Base-by-base conservation (phyloP, 2,329 filamentous ascomycete species). In the Xylariaceae sp. region DNA sequence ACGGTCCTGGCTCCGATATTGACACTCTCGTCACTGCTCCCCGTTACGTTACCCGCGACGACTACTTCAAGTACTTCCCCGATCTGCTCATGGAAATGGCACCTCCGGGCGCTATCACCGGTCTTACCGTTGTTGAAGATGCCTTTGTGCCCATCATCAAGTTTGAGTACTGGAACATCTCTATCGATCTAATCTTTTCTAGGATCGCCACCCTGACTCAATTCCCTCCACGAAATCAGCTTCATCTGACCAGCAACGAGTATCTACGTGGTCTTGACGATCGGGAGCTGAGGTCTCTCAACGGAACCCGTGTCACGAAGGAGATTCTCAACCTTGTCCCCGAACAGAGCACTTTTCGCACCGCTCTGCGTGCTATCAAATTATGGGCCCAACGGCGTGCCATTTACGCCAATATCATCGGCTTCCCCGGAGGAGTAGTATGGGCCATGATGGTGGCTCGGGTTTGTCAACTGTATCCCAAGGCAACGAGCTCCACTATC, bases 101-200 rank as follows among this genome's bases (percentile, higher is more conserved):
- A 1, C 85, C 88, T 7, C 78, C 85, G 44, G 89, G 87, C n/a
- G 82, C 92, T 60, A 90, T 97, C 67, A 88, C 89, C 61, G 90
- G 95, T 71, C 80, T 97, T 68, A 88, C 90, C 1, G 85, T 88
- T 0, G 94, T 99, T 44, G 88, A 88, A 52, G 93, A 96, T 70
- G 91, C 93, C 3, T 96, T 90, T 70, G 93, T 97, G 6, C 94
- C 94, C 52, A 96, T 99, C 72, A 97, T 99, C 78, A 97, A 97
- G 73, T 90, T 97, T 70, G 90, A 96, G 72, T 90, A 95, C 66
- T 86, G 83, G 55, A 90, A 88, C 53, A 95, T 99, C 72, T 94
- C 90, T 73, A 95, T 99, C 72, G 94, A 99, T 81, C 77, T 99
- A 66, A 95, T 97, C 72, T 92, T 92, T 75, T 88, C 89, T 65